Conservation (phyloP, 2,329 filamentous ascomycete genomes). For the Ceratocystis cubensis region DNA sequence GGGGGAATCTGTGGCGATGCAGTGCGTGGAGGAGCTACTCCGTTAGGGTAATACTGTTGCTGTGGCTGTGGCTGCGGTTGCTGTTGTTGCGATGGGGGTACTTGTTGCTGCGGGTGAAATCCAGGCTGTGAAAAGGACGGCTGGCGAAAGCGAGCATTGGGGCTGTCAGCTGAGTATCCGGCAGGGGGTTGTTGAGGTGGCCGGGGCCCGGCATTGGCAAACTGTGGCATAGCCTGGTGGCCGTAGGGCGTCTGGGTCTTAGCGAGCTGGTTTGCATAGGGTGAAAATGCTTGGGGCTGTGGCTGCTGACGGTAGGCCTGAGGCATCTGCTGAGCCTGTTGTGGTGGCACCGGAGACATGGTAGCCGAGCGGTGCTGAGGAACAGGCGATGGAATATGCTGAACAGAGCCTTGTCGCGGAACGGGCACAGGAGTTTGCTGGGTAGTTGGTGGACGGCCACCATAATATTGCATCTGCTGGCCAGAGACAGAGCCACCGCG, state of each 20-base stretch:
- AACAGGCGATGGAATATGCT: constrained; percentile 18
- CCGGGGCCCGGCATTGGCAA: constrained; percentile 25
- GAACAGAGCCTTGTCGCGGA: constrained; percentile 15
- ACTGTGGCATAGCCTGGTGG: constrained; percentile 39
- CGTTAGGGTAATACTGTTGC: constrained; percentile 33
- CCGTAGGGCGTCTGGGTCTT: constrained; percentile 42
- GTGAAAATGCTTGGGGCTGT: constrained; percentile 30
- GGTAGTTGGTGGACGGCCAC: constrained; percentile 13
- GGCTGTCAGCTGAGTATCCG: constrained; percentile 32
- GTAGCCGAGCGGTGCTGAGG: constrained; percentile 24
- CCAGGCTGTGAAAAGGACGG: constrained; percentile 28
- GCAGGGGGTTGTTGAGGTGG: constrained; percentile 10
- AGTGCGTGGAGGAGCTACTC: constrained; percentile 32
- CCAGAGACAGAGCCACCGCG: constrained; percentile 13
- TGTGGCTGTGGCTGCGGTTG: constrained; percentile 17
- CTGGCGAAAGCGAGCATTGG: constrained; percentile 33
- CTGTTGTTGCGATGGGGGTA: constrained; percentile 14
- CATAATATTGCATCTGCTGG: constrained; percentile 18
- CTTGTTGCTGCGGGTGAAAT: constrained; percentile 28
- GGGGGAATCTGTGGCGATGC: constrained; percentile 36
- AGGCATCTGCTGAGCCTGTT: constrained; percentile 25
- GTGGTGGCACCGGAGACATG: constrained; percentile 25
- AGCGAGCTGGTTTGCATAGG: constrained; percentile 40
- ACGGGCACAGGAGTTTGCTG: constrained; percentile 20
- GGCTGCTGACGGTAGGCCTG: constrained; percentile 26